Conservation (phyloP, 1,139 yeast genomes). For the Pichia sp. region DNA sequence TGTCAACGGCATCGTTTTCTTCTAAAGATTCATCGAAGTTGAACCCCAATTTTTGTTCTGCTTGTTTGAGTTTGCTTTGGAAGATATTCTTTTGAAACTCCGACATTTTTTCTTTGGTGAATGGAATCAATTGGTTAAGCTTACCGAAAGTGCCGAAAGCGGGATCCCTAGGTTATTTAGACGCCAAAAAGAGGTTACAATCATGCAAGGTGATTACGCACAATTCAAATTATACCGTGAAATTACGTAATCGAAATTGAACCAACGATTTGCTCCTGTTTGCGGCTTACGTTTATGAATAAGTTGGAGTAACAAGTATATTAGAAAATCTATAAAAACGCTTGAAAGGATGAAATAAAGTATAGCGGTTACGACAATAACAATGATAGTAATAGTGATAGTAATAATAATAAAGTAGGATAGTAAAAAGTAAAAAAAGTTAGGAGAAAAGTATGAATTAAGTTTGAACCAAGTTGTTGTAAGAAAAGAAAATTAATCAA, state of each 20-base stretch:
- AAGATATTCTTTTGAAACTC: constrained; percentile 38
- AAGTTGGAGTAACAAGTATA: constrained; percentile 6
- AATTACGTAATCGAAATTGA: too few species aligned
- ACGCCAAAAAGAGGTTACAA: too few species aligned
- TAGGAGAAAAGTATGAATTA: neutral
- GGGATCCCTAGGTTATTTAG: too few species aligned
- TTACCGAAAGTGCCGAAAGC: too few species aligned
- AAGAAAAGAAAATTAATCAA: neutral
- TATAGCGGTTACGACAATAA: neutral
- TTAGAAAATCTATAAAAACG: constrained; percentile 37
- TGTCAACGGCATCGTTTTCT: constrained; percentile 16
- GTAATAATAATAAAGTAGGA: neutral
- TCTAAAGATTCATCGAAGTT: constrained; percentile 34
- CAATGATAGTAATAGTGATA: neutral
- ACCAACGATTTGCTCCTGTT: too few species aligned
- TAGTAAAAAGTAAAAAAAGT: neutral
- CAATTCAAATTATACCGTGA: too few species aligned
- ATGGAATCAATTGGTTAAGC: neutral
- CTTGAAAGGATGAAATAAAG: constrained; percentile 1
- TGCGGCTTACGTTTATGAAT: neutral
- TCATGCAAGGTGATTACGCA: too few species aligned
- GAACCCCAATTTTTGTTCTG: constrained; percentile 40
- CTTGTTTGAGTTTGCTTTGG: constrained; percentile 37
- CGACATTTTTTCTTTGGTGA: neutral
- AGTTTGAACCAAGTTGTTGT: neutral